These are phyloP conservation scores for Ogataea trehalophila DNA, from an alignment of 805 yeast genomes.

Conservation along the genomic window DNA sequence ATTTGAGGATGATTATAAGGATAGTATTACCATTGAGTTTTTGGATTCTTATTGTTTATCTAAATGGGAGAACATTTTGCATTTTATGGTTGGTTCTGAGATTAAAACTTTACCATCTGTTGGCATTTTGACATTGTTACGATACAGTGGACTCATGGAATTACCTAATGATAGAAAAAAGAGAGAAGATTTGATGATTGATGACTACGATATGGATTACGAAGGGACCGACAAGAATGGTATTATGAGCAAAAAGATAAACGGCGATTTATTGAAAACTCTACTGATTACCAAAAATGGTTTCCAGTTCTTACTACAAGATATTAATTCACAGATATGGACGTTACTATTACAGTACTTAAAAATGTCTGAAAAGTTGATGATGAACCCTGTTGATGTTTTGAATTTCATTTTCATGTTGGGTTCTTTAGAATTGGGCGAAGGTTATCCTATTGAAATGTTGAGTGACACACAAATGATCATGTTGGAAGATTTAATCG, in stretches of 20 bases:
- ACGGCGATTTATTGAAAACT: slow-evolving; percentile 20
- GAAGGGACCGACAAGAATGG: slow-evolving; percentile 11
- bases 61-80: slow-evolving; percentile 93
- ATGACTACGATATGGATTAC: slow-evolving; percentile 14
- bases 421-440: slow-evolving; percentile 89
- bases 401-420: slow-evolving; percentile 88
- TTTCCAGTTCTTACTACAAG: slow-evolving; percentile 90
- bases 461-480: slow-evolving; percentile 75
- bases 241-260: slow-evolving; percentile 10
- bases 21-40: slow-evolving; percentile 56
- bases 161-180: slow-evolving; percentile 35
- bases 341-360: slow-evolving; percentile 81
- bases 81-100: slow-evolving; percentile 96
- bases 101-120: slow-evolving; percentile 62
- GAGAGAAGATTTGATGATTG: slow-evolving; percentile 21
- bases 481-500: slow-evolving; percentile 85
- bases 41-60: slow-evolving; percentile 75
- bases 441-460: slow-evolving; percentile 68
- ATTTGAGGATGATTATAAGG: slow-evolving; percentile 59
- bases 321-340: slow-evolving; percentile 93
- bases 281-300: slow-evolving; percentile 84
- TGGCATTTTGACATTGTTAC: slow-evolving; percentile 74
- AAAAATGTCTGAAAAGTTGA: slow-evolving; percentile 73
- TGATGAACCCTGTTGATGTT: slow-evolving; percentile 96
- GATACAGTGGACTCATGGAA: slow-evolving; percentile 86